Conservation (phyloP, 176 grass and related monocot genomes). For the Metroxylon sagu region DNA sequence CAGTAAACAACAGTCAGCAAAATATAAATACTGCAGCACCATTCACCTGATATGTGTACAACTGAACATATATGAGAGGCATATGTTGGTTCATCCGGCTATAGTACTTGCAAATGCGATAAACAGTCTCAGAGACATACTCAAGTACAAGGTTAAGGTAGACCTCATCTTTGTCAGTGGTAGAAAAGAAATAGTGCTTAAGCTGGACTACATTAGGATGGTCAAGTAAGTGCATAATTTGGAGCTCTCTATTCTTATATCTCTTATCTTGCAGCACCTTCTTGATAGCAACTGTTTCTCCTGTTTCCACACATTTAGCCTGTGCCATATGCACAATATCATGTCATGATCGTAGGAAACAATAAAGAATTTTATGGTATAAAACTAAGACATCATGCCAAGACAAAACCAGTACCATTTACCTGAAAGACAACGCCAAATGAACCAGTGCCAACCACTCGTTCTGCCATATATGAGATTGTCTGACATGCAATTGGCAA, state of each 20-base stretch:
- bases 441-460: slow-evolving; percentile 83
- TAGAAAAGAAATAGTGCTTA: slow-evolving; percentile 94
- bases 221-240: slow-evolving; percentile 83
- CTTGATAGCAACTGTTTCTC: slow-evolving; percentile 86
- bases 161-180: slow-evolving; percentile 80
- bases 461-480: slow-evolving; percentile 95
- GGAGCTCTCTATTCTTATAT: slow-evolving; percentile 93
- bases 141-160: slow-evolving; percentile 94
- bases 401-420: background rate
- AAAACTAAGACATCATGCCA: background rate
- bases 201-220: slow-evolving; percentile 92
- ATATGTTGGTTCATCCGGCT: slow-evolving; percentile 71
- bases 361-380: background rate
- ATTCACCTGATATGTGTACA: slow-evolving; percentile 81
- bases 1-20: too few relatives aligned
- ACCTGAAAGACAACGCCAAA: slow-evolving; percentile 99
- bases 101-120: slow-evolving; percentile 75
- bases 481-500: slow-evolving; percentile 55
- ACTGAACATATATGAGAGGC: slow-evolving; percentile 72
- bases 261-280: slow-evolving; percentile 97
- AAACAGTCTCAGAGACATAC: slow-evolving; percentile 78
- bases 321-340: slow-evolving; percentile 9
- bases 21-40: background rate
- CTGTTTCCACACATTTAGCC: slow-evolving; percentile 84
- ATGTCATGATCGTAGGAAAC: too few relatives aligned